phyloP scores from a whole-genome alignment of 176 grass and related monocot genomes.

The Pontederia paniculata region DNA sequence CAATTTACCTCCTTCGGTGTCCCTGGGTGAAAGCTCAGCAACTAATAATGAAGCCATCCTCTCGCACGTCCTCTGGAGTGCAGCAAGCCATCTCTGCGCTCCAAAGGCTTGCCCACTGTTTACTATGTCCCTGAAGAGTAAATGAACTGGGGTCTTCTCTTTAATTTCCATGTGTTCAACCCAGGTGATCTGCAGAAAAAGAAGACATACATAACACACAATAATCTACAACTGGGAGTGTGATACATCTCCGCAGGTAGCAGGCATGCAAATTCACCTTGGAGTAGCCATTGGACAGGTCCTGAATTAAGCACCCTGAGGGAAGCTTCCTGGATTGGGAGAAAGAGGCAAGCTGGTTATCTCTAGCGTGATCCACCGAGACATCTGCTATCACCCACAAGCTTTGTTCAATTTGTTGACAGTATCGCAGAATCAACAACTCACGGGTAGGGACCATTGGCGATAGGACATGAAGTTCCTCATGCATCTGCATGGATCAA shows the following conservation, averaged over 20 bases:
- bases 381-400: slow-evolving; percentile 81
- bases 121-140: slow-evolving; percentile 61
- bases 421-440: slow-evolving; percentile 83
- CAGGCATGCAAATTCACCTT: slow-evolving; percentile 26
- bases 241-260: too few relatives aligned
- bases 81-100: slow-evolving; percentile 63
- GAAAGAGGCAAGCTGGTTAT: slow-evolving; percentile 29
- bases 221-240: too few relatives aligned
- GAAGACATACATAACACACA: too few relatives aligned
- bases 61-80: slow-evolving; percentile 71
- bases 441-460: slow-evolving; percentile 62
- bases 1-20: slow-evolving; percentile 25
- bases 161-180: slow-evolving; percentile 88
- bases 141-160: slow-evolving; percentile 34
- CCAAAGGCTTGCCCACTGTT: slow-evolving; percentile 80
- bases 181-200: slow-evolving; percentile 65
- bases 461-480: slow-evolving; percentile 73
- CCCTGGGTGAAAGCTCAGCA: slow-evolving; percentile 29
- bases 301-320: slow-evolving; percentile 79
- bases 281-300: slow-evolving; percentile 86
- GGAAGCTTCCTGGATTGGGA: slow-evolving; percentile 47
- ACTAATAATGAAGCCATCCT: slow-evolving; percentile 43
- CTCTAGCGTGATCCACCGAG: slow-evolving; percentile 50
- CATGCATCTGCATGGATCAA: slow-evolving; percentile 51
- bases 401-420: slow-evolving; percentile 78